A percentile compares a stretch with the other conserved stretches of the same genome.
Evolutionary conservation across 1,284 basidiomycete genomes (phyloP).

Genomic region (Apiotrichum domesticum): DNA sequence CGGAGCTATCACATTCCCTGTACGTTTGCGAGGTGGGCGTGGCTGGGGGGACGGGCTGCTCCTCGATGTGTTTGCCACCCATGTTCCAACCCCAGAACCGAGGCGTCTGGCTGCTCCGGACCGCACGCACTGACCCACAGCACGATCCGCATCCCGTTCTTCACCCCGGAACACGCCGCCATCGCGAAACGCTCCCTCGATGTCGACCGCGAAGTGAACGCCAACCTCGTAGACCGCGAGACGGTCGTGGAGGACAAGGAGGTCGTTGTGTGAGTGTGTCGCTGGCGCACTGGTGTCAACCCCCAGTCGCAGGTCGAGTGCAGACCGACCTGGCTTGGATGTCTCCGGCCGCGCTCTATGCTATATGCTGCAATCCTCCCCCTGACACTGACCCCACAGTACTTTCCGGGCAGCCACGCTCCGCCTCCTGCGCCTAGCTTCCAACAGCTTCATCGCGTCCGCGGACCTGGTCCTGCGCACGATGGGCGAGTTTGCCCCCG

Average conservation of each 20-base stretch:
- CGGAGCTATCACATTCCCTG: conserved; percentile 5
- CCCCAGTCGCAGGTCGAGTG: too few species aligned
- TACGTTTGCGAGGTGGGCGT: background rate
- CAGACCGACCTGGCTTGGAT: too few species aligned
- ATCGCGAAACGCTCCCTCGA: conserved; percentile 75
- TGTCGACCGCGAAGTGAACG: conserved; percentile 76
- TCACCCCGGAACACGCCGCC: conserved; percentile 61
- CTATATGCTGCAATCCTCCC: too few species aligned
- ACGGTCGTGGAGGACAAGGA: conserved; percentile 60
- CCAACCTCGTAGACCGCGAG: conserved; percentile 65
- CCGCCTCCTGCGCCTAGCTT: conserved; percentile 69
- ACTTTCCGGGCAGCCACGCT: conserved; percentile 60
- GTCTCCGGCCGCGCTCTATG: too few species aligned
- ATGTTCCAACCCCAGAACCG: background rate
- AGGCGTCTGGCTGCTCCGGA: background rate
- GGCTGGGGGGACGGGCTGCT: background rate
- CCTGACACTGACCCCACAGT: conserved; percentile 8
- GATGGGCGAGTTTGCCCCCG: conserved; percentile 61
- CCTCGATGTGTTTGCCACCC: background rate
- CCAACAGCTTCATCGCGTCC: conserved; percentile 80
- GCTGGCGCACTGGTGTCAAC: too few species aligned
- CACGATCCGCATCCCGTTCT: conserved; percentile 69
- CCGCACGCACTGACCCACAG: conserved; percentile 45
- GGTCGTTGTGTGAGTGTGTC: conserved; percentile 58
- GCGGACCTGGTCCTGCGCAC: conserved; percentile 75